Conservation (phyloP, 2,329 filamentous ascomycete genomes). For the Allantophomopsis lycopodina region DNA sequence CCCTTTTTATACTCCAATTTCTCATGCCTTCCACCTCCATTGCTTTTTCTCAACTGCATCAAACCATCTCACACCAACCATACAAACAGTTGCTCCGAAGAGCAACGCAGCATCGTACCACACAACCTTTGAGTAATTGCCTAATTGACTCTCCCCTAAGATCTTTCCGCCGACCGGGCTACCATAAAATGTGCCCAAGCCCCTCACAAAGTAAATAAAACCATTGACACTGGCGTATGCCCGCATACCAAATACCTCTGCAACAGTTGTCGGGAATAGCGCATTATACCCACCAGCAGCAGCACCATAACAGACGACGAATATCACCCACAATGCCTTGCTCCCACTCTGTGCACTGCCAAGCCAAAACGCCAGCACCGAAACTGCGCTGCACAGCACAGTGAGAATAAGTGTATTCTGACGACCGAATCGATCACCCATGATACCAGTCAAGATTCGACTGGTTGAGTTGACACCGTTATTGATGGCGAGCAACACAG, state of each 20-base stretch:
- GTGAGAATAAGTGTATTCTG: conserved; percentile 34
- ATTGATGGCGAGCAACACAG: conserved; percentile 3
- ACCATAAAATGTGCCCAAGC: conserved; percentile 28
- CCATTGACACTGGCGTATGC: conserved; percentile 32
- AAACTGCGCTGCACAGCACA: conserved; percentile 22
- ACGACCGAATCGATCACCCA: conserved; percentile 34
- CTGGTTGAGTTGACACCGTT: conserved; percentile 2
- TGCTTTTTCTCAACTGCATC: conserved; percentile 21
- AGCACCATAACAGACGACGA: conserved; percentile 28
- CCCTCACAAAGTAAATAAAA: conserved; percentile 29
- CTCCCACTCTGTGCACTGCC: conserved; percentile 16
- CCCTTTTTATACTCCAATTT: too few species aligned
- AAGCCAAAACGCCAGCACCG: conserved; percentile 35
- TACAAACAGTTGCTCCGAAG: conserved; percentile 22
- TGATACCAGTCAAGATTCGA: conserved; percentile 31
- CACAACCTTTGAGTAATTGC: conserved; percentile 23
- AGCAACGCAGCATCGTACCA: conserved; percentile 27
- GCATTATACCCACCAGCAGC: conserved; percentile 29
- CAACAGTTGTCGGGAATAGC: conserved; percentile 29
- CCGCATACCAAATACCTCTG: conserved; percentile 32
- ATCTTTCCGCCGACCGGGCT: conserved; percentile 28
- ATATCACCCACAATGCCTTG: conserved; percentile 23
- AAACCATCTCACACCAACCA: conserved; percentile 26
- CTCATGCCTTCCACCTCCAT: conserved; percentile 26
- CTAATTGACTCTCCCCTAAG: conserved; percentile 18